phyloP scores from a whole-genome alignment of 208 protist species.

The Strigomonas culicis region DNA sequence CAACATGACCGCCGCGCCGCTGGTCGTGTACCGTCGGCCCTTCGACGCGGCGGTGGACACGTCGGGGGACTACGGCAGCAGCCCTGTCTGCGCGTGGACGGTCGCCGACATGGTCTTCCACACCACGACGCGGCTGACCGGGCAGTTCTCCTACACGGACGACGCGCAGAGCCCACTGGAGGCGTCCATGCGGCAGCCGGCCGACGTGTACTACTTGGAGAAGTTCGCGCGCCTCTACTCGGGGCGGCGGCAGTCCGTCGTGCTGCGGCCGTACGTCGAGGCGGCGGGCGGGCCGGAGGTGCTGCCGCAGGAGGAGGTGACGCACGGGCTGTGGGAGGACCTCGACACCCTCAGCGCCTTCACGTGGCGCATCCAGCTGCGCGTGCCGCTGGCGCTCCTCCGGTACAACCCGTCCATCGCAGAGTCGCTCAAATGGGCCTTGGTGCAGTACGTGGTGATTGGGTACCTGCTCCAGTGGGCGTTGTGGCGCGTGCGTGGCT shows the following conservation, averaged over 20 bases:
- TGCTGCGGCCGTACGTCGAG: constrained; percentile 29
- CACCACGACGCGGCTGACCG: constrained; percentile 40
- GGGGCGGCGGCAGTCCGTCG: constrained; percentile 46
- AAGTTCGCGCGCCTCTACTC: constrained; percentile 54
- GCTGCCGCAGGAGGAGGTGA: constrained; percentile 12
- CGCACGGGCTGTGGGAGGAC: constrained; percentile 48
- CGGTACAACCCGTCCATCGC: constrained; percentile 53
- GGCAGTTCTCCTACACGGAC: constrained; percentile 33
- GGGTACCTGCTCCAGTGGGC: constrained; percentile 67
- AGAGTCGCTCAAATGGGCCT: constrained; percentile 79
- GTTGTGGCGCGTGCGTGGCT: constrained; percentile 60
- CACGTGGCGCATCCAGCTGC: constrained; percentile 63
- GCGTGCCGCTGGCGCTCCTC: constrained; percentile 45
- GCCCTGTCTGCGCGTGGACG: constrained; percentile 48
- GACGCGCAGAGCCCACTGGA: constrained; percentile 48
- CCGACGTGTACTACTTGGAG: constrained; percentile 43
- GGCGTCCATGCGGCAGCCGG: constrained; percentile 22
- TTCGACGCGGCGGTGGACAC: constrained; percentile 5
- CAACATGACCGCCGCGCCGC: constrained; percentile 60
- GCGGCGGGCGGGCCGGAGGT: constrained; percentile 40
- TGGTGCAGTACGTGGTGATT: constrained; percentile 82
- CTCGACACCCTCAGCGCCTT: constrained; percentile 54
- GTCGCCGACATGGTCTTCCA: constrained; percentile 62
- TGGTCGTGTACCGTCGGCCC: constrained; percentile 36
- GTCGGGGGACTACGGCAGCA: constrained; percentile 12